Evolutionary conservation across 2,329 filamentous ascomycete species (phyloP).

Genomic region (Sphaerulina musiva): DNA sequence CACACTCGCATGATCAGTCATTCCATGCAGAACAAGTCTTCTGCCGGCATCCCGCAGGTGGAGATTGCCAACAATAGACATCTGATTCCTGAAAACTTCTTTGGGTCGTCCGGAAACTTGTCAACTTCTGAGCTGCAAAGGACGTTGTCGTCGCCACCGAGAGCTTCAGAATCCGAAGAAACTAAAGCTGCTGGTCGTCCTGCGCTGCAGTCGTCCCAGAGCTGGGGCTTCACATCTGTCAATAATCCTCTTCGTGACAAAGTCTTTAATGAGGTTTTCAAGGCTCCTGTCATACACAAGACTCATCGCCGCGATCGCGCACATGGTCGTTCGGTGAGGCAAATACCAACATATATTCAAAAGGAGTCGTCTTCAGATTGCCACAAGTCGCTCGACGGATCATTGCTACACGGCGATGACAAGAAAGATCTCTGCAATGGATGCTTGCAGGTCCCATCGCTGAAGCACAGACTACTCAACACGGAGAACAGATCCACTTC

Average conservation of each 20-base stretch:
- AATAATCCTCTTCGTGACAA: slow-evolving; percentile 84
- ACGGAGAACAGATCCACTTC: slow-evolving; percentile 21
- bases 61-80: slow-evolving; percentile 92
- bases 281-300: slow-evolving; percentile 75
- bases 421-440: slow-evolving; percentile 1
- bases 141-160: slow-evolving; percentile 23
- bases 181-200: slow-evolving; percentile 31
- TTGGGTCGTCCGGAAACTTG: slow-evolving; percentile 49
- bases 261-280: slow-evolving; percentile 85
- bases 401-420: slow-evolving; percentile 10
- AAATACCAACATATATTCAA: slow-evolving; percentile 27
- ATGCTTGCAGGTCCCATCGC: slow-evolving; percentile 38
- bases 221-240: slow-evolving; percentile 86
- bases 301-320: slow-evolving; percentile 64
- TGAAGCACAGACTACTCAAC: slow-evolving; percentile 29
- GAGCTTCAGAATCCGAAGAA: slow-evolving; percentile 12
- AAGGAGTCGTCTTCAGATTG: slow-evolving; percentile 29
- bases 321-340: slow-evolving; percentile 52
- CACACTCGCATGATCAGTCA: slow-evolving; percentile 57
- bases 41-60: slow-evolving; percentile 68
- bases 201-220: slow-evolving; percentile 46
- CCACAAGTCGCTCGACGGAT: slow-evolving; percentile 22
- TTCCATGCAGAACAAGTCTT: slow-evolving; percentile 57
- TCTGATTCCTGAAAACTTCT: slow-evolving; percentile 78
- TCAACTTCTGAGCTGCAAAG: slow-evolving; percentile 29